These are phyloP conservation scores for Aspergillus nomiae DNA, from an alignment of 2,329 filamentous ascomycete species.

Conservation along the genomic window DNA sequence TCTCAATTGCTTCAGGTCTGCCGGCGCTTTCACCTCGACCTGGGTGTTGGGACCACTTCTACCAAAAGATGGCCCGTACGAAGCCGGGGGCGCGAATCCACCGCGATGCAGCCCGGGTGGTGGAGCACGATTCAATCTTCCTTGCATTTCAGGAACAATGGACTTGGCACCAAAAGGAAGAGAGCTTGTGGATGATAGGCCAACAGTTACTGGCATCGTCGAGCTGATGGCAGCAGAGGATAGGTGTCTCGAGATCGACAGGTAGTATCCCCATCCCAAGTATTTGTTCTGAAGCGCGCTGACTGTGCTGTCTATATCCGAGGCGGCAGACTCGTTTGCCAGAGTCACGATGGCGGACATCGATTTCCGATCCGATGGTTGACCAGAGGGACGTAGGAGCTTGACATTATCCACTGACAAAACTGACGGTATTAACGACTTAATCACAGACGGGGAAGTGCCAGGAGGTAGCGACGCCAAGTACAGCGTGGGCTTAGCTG, in stretches of 20 bases:
- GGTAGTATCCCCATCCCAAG: constrained; percentile 79
- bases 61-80: constrained; percentile 58
- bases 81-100: constrained; percentile 75
- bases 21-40: constrained; percentile 73
- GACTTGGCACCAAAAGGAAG: constrained; percentile 79
- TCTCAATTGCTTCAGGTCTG: constrained; percentile 74
- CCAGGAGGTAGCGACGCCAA: constrained; percentile 57
- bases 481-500: constrained; percentile 58
- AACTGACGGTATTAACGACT: constrained; percentile 52
- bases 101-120: constrained; percentile 55
- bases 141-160: constrained; percentile 52
- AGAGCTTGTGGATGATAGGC: constrained; percentile 53
- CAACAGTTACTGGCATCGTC: constrained; percentile 50
- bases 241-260: constrained; percentile 78
- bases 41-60: constrained; percentile 57
- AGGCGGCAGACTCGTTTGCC: constrained; percentile 76
- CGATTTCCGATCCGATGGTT: constrained; percentile 65
- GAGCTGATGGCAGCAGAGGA: constrained; percentile 71
- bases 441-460: constrained; percentile 53
- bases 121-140: constrained; percentile 51
- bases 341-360: constrained; percentile 78
- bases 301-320: constrained; percentile 79
- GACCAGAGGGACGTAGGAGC: constrained; percentile 61
- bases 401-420: constrained; percentile 73
- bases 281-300: constrained; percentile 80